Percentiles rank a stretch among this genome's conserved stretches.
Evolutionary conservation across 108 stramenopile species (phyloP).

Genomic region (Nitzschia inconspicua): DNA sequence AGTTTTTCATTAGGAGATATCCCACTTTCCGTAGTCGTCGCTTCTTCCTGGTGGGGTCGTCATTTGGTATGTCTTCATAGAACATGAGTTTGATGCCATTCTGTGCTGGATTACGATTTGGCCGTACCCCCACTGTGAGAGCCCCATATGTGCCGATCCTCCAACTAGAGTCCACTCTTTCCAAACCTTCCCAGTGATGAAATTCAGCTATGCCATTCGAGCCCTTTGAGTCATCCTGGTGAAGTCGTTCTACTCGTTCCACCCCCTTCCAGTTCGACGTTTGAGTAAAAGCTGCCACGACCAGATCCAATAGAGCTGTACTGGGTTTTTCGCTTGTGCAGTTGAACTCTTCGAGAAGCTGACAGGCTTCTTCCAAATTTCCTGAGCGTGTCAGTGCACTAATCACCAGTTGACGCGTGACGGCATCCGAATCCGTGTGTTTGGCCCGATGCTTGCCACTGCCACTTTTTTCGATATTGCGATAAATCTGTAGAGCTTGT

Average conservation of each 20-base stretch:
- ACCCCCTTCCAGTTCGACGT: slow-evolving; percentile 6
- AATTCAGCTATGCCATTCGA: background rate
- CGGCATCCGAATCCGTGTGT: slow-evolving; percentile 4
- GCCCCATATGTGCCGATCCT: slow-evolving; percentile 8
- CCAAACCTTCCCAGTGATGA: slow-evolving; percentile 30
- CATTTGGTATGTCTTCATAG: slow-evolving; percentile 9
- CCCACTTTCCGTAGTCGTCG: slow-evolving; percentile 25
- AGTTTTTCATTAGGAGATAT: slow-evolving; percentile 39
- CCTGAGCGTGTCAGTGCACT: slow-evolving; percentile 21
- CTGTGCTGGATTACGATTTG: slow-evolving; percentile 37
- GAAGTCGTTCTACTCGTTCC: background rate
- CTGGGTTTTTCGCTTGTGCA: background rate
- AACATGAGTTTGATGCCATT: slow-evolving; percentile 39
- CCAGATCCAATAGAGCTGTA: slow-evolving; percentile 12
- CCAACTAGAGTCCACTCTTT: slow-evolving; percentile 24
- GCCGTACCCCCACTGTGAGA: slow-evolving; percentile 29
- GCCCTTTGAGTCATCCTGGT: background rate
- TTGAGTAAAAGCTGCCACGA: slow-evolving; percentile 10
- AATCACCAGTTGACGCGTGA: slow-evolving; percentile 22
- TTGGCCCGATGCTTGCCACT: background rate
- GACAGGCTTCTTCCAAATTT: slow-evolving; percentile 10
- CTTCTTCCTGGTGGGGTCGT: background rate
- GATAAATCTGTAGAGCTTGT: slow-evolving; percentile 21
- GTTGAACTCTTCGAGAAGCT: slow-evolving; percentile 16
- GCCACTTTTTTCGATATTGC: background rate